Base-by-base conservation (phyloP, 2,329 filamentous ascomycete genomes). In the Claviceps humidiphila region DNA sequence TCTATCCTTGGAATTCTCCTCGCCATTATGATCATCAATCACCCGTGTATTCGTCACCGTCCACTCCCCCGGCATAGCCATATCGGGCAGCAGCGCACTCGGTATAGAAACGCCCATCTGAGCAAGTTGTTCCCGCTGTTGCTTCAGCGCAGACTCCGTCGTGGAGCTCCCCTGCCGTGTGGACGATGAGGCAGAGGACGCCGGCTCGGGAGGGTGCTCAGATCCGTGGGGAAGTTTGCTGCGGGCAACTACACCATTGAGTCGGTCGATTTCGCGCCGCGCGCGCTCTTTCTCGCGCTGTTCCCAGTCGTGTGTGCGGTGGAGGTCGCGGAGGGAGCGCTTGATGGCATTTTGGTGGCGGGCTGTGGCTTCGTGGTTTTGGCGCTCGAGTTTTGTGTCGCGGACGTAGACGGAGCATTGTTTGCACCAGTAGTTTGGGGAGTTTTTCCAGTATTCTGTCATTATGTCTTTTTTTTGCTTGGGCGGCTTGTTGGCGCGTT, bases 391-490 rank as follows among this genome's bases (percentile, higher is more conserved):
- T 59, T 88, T 84, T 22, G 90, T 96, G 74, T 98, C 93, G 69
- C 88, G 87, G 49, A 98, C 87, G 69, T 83, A 97, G 64, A 79
- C 80, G 64, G 82, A 81, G 78, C 93, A 98, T 74, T 95, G 88
- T 69, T 97, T 97, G 80, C 93, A 98, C 89, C 90, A 97, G 72
- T 95, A 95, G 66, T 85, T 91, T 5, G 90, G 90, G 67, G 90
- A 95, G 20, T 91, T 96, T 68, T 97, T 97, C 93, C 93, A 97
- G 71, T 95, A 94, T 75, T 97, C 93, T 0, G 93, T 84, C 93
- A 98, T 97, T n/a, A 8, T 14, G 9, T 22, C 38, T 11, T 38
- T 17, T 17, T 17, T 46, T 34, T 34, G 17, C 8, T 43, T n/a
- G 3, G 20, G 9, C 1, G 20, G 9, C 1, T 43, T 24, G 17